A percentile compares a stretch with the other conserved stretches of the same genome.
Conservation (phyloP, 192 early-diverging fungal genomes). For the Pilaira anomala region DNA sequence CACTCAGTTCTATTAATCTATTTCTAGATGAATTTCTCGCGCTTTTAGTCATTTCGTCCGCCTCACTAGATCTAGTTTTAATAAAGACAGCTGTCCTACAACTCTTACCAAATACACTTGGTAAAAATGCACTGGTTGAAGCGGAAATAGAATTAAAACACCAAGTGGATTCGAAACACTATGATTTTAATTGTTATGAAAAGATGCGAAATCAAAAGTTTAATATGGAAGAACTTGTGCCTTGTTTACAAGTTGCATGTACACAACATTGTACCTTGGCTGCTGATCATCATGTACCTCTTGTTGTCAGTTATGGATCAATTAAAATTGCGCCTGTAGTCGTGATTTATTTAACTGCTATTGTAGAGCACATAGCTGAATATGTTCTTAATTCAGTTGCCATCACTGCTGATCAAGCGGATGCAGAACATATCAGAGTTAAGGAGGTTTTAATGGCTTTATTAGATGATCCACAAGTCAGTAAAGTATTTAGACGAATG, state of each 20-base stretch:
- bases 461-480: constrained; percentile 50
- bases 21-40: constrained; percentile 56
- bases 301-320: background rate
- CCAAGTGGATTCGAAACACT: constrained; percentile 45
- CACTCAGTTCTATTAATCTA: constrained; percentile 48
- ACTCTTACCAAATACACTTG: constrained; percentile 47
- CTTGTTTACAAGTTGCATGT: constrained; percentile 47
- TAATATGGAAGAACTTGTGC: constrained; percentile 35
- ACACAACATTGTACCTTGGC: constrained; percentile 49
- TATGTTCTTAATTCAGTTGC: constrained; percentile 51
- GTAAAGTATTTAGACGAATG: constrained; percentile 42
- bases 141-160: constrained; percentile 58
- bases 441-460: constrained; percentile 49
- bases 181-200: constrained; percentile 36
- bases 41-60: constrained; percentile 45
- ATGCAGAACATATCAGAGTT: constrained; percentile 46
- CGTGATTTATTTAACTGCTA: constrained; percentile 55
- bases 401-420: constrained; percentile 45
- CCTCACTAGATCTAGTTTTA: constrained; percentile 45
- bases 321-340: constrained; percentile 33
- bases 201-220: constrained; percentile 24
- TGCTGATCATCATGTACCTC: constrained; percentile 25
- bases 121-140: constrained; percentile 57
- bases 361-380: constrained; percentile 57
- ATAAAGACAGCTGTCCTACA: constrained; percentile 46